Conservation (phyloP, 2,329 filamentous ascomycete genomes). For the Arthroderma sp. region DNA sequence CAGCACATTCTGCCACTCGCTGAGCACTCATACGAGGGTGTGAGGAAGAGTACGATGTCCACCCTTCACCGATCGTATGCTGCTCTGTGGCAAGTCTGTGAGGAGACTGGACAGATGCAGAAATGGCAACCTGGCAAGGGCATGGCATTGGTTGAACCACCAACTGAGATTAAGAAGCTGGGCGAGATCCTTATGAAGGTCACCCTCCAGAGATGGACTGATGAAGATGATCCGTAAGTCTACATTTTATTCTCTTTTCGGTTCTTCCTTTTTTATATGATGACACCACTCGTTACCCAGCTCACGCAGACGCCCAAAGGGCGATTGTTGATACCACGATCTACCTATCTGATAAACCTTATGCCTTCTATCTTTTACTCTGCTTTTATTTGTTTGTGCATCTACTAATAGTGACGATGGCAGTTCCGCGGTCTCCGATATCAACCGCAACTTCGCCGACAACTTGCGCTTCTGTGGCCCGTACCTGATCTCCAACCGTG, state of each 20-base stretch:
- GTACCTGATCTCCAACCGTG: slow-evolving; percentile 62
- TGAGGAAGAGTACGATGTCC: slow-evolving; percentile 79
- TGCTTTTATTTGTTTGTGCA: slow-evolving; percentile 3
- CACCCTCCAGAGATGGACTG: slow-evolving; percentile 73
- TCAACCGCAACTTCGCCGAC: slow-evolving; percentile 85
- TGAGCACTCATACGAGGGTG: slow-evolving; percentile 84
- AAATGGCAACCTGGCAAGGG: slow-evolving; percentile 89
- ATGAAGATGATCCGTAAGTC: slow-evolving; percentile 87
- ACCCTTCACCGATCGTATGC: slow-evolving; percentile 91
- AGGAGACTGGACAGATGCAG: slow-evolving; percentile 59
- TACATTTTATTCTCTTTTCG: slow-evolving; percentile 14
- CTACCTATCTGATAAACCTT: slow-evolving; percentile 24
- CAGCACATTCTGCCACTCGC: slow-evolving; percentile 67
- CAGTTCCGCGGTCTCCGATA: slow-evolving; percentile 81
- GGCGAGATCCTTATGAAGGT: slow-evolving; percentile 74
- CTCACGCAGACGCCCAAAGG: slow-evolving; percentile 91
- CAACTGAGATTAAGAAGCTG: slow-evolving; percentile 67
- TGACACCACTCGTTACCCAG: slow-evolving; percentile 95
- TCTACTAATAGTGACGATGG: slow-evolving; percentile 32
- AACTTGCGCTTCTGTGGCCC: slow-evolving; percentile 86
- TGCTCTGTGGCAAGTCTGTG: slow-evolving; percentile 76
- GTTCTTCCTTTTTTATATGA: slow-evolving; percentile 45
- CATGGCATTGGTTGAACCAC: slow-evolving; percentile 59
- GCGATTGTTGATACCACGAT: slow-evolving; percentile 85
- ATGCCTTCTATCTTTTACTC: slow-evolving; percentile 13